A percentile compares a stretch with the other conserved stretches of the same genome.
These are phyloP conservation scores for Phylloporus scabripes DNA, from an alignment of 768 basidiomycete genomes.

Conservation along the genomic window DNA sequence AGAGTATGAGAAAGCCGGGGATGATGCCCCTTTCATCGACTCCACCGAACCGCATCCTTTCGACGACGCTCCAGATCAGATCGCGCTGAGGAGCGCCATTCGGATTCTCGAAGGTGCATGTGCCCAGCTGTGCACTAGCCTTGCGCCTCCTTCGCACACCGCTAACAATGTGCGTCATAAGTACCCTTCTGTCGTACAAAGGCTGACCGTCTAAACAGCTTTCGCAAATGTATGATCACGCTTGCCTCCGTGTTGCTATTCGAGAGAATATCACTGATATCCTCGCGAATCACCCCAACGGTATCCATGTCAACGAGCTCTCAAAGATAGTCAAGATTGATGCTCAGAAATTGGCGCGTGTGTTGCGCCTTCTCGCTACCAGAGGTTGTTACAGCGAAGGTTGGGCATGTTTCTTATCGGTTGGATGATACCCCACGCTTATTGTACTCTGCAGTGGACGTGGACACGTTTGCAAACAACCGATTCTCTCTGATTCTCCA, in stretches of 20 bases:
- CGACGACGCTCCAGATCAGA: conserved; percentile 24
- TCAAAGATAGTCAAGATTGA: conserved; percentile 19
- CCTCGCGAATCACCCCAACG: conserved; percentile 24
- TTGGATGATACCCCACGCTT: not conserved
- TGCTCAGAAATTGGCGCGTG: conserved; percentile 25
- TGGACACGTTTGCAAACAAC: conserved; percentile 32
- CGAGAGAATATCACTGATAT: conserved; percentile 27
- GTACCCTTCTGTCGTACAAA: too few species aligned
- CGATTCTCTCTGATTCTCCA: conserved; percentile 28
- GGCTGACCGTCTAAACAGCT: too few species aligned
- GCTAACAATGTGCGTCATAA: conserved; percentile 27
- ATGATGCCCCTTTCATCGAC: conserved; percentile 32
- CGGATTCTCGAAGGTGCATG: conserved; percentile 33
- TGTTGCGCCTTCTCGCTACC: conserved; percentile 27
- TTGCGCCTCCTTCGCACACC: conserved; percentile 31
- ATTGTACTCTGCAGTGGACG: conserved; percentile 18
- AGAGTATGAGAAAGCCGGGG: conserved; percentile 28
- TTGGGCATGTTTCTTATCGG: conserved; percentile 5
- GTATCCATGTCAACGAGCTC: conserved; percentile 28
- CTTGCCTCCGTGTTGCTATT: conserved; percentile 26
- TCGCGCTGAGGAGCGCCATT: conserved; percentile 22
- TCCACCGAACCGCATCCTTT: conserved; percentile 31
- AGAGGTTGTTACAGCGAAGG: conserved; percentile 32
- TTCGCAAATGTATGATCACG: conserved; percentile 22
- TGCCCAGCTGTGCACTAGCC: conserved; percentile 30